Evolutionary conservation across 2,329 filamentous ascomycete genomes (phyloP), one percentile per base, ranked within the genome.

Genomic region (Colletotrichum sp.): DNA sequence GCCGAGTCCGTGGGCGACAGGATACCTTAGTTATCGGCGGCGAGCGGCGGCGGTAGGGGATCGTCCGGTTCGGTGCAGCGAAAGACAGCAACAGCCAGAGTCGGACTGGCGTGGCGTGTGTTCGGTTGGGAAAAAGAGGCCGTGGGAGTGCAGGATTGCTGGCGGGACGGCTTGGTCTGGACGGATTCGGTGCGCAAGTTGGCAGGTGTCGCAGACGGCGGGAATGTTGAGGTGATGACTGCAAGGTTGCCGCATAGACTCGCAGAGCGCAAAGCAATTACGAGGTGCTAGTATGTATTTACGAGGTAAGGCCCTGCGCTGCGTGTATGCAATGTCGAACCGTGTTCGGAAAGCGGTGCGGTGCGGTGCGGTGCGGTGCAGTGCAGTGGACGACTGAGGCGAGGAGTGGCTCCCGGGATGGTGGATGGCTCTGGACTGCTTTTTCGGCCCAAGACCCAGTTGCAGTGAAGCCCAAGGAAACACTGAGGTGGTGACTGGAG

Each of bases 361-460:
- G 26, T 26, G 15, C 58, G 52, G 26, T 26, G 15, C 34, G 16
- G 34, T 43, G 38, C 38, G 7, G 38, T 43, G 38, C 38, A 18
- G 43, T 48, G 43, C 43, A 6, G 43, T 52, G 43, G 43, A 52
- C 43, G 43, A 52, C 43, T 2, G 10, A 52, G 43, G 43, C 10
- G 43, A 21, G 43, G 6, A 21, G n/a, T 52, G 43, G n/a, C n/a
- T 52, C n/a, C 43, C 43, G 1, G 43, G 10, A 52, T 28, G 24
- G 26, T 12, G 43, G 10, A 52, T 28, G 24, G 26, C 21, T 28
- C n/a, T 64, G 30, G 30, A 63, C 60, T 32, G 28, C 32, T 34
- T 66, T 74, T 74, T 71, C 67, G 36, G 69, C 73, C 73, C 69
- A 73, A 69, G 70, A 38, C 70, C 70, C 73, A 76, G 57, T 71